A percentile compares a stretch with the other conserved stretches of the same genome.
phyloP scores from a whole-genome alignment of 2,329 filamentous ascomycete genomes.

The Monilinia fructicola region DNA sequence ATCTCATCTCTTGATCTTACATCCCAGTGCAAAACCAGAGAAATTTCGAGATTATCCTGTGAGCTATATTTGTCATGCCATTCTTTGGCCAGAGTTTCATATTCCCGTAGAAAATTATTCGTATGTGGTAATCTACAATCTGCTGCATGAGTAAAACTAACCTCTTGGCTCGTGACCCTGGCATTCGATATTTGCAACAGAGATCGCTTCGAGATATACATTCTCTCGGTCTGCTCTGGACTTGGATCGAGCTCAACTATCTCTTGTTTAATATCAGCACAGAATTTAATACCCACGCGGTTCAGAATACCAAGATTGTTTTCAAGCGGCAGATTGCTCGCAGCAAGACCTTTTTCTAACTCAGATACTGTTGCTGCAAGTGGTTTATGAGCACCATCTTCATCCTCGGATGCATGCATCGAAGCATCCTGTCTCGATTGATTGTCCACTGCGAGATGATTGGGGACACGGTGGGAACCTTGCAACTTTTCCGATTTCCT shows the following conservation, averaged over 20 bases:
- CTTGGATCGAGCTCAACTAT: rapidly evolving
- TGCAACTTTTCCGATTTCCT: too few species aligned
- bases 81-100: too few species aligned
- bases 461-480: not conserved
- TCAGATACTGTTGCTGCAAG: too few species aligned
- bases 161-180: not conserved
- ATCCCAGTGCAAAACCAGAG: not conserved
- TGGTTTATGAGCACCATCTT: too few species aligned
- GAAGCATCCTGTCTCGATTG: too few species aligned
- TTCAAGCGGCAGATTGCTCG: not conserved
- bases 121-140: too few species aligned
- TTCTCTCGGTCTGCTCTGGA: not conserved
- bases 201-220: not conserved
- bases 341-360: not conserved
- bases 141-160: not conserved
- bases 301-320: not conserved
- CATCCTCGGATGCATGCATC: not conserved
- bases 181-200: not conserved
- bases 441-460: not conserved
- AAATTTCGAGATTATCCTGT: not conserved
- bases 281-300: rapidly evolving
- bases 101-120: not conserved
- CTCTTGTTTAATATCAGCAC: rapidly evolving
- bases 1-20: not conserved
- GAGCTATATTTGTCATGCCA: not conserved